These are phyloP conservation scores for Beta vulgaris DNA, from an alignment of 148 eudicot genomes.

Conservation along the genomic window DNA sequence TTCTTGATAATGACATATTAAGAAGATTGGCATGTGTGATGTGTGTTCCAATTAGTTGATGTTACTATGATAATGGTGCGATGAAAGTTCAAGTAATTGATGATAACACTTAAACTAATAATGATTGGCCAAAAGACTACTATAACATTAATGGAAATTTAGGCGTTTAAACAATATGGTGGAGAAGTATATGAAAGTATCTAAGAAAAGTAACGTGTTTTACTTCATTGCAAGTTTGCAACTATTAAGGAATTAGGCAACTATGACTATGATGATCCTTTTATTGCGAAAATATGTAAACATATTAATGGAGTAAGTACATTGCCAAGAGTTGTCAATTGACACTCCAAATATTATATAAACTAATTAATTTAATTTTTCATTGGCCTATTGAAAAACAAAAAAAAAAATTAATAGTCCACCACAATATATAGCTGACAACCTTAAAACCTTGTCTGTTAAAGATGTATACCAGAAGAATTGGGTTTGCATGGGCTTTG, in stretches of 20 bases:
- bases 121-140: not conserved
- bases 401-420: no score
- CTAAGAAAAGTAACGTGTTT: no score
- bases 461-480: no score
- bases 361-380: no score
- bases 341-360: no score
- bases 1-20: not conserved
- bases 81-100: not conserved
- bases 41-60: not conserved
- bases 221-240: not conserved
- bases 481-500: conserved; percentile 4
- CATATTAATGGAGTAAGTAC: no score
- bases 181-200: no score
- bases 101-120: not conserved
- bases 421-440: no score
- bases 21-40: not conserved
- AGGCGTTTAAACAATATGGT: not conserved
- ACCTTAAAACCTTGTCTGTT: no score
- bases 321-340: no score
- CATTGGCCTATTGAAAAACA: no score
- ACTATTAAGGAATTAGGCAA: not conserved
- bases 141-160: not conserved
- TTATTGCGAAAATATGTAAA: conserved; percentile 8
- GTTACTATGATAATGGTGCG: not conserved
- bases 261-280: not conserved